phyloP scores from a whole-genome alignment of 2,329 filamentous ascomycete genomes.

The Talaromyces sp. region DNA sequence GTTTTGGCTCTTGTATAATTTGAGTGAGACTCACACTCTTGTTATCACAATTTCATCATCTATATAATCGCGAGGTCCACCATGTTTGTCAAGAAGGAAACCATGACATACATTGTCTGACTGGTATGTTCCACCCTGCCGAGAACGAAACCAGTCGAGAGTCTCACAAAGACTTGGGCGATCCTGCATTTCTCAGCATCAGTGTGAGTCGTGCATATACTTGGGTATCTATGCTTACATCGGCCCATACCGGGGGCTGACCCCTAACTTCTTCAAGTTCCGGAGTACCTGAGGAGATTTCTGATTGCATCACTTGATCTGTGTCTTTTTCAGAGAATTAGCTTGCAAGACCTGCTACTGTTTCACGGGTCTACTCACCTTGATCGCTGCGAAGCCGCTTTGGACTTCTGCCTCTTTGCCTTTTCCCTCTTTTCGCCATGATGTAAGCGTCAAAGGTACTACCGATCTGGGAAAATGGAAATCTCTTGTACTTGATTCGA shows the following conservation, averaged over 20 bases:
- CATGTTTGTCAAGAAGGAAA: conserved; percentile 55
- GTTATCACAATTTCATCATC: conserved; percentile 59
- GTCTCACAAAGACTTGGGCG: conserved; percentile 61
- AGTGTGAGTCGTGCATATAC: neutral
- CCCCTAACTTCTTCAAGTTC: conserved; percentile 18
- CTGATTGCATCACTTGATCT: neutral
- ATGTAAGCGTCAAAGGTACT: neutral
- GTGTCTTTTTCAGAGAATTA: neutral
- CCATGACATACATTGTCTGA: conserved; percentile 48
- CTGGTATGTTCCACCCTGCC: conserved; percentile 57
- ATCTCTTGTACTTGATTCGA: too few species aligned
- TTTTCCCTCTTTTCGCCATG: neutral
- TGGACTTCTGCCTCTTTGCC: neutral
- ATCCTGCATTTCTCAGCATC: conserved; percentile 20
- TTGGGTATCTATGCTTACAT: conserved; percentile 25
- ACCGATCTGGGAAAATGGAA: too few species aligned
- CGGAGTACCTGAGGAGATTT: neutral
- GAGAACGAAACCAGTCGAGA: conserved; percentile 57
- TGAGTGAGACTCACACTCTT: conserved; percentile 47
- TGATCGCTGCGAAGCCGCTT: neutral
- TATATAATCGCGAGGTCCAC: conserved; percentile 53
- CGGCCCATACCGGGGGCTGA: conserved; percentile 53
- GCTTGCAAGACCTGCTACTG: neutral
- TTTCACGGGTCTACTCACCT: neutral
- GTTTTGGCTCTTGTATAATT: neutral